phyloP scores from a whole-genome alignment of 768 basidiomycete species.

The Rhizopogon vesiculosus region DNA sequence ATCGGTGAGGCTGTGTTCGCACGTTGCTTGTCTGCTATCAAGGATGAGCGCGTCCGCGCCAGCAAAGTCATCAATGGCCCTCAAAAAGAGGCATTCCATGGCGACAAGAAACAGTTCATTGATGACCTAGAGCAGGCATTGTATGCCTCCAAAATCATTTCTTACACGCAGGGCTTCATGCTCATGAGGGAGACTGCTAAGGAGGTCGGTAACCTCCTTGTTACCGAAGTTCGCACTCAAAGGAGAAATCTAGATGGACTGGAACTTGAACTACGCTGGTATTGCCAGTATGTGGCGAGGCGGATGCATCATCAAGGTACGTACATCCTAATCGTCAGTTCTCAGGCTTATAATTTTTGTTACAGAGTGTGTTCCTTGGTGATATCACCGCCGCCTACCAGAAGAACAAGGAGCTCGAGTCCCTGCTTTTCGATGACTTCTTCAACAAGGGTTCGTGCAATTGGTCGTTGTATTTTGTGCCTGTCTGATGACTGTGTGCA shows the following conservation, averaged over 20 bases:
- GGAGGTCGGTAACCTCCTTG: constrained; percentile 47
- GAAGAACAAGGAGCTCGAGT: constrained; percentile 82
- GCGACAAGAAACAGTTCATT: constrained; percentile 98
- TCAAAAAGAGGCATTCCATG: constrained; percentile 88
- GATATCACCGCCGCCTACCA: constrained; percentile 90
- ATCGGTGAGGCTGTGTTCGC: constrained; percentile 99
- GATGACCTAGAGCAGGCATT: constrained; percentile 98
- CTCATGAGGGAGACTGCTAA: constrained; percentile 98
- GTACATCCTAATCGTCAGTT: constrained; percentile 14
- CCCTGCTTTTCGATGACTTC: constrained; percentile 93
- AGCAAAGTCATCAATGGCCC: constrained; percentile 90
- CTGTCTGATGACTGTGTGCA: constrained; percentile 18
- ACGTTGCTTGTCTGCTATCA: constrained; percentile 95
- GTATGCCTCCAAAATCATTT: constrained; percentile 99
- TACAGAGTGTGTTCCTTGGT: constrained; percentile 83
- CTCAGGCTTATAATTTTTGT: constrained; percentile 6
- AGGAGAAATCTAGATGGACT: constrained; percentile 44
- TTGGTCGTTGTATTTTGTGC: neutral
- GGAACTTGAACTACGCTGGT: constrained; percentile 96
- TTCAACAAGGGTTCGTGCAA: constrained; percentile 76
- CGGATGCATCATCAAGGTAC: constrained; percentile 97
- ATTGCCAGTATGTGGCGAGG: constrained; percentile 99
- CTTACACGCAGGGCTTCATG: constrained; percentile 99
- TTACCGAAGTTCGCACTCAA: constrained; percentile 4
- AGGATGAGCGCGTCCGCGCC: constrained; percentile 91